A percentile compares a stretch with the other conserved stretches of the same genome.
phyloP scores from a whole-genome alignment of 352 stramenopile genomes.

The Phytophthora sojae region DNA sequence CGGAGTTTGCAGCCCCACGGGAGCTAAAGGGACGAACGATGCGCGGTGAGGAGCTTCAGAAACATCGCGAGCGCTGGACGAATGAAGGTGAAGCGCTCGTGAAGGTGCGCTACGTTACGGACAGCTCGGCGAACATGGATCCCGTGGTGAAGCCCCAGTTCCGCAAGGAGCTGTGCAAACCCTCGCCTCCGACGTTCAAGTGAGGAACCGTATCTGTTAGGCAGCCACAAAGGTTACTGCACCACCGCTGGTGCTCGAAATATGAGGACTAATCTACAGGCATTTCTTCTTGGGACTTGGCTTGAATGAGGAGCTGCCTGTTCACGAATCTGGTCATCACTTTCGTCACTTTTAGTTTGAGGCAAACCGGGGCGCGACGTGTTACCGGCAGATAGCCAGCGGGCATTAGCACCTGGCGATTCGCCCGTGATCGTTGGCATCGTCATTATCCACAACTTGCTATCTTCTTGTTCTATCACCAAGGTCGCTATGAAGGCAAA shows the following conservation, averaged over 20 bases:
- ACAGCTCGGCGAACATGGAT: conserved; percentile 56
- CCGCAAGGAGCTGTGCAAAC: conserved; percentile 67
- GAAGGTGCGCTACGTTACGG: conserved; percentile 66
- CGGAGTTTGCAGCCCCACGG: conserved; percentile 71
- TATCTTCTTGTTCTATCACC: conserved; percentile 32
- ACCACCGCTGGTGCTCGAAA: conserved; percentile 13
- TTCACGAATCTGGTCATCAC: background rate
- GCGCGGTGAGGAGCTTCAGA: conserved; percentile 58
- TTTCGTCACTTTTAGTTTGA: background rate
- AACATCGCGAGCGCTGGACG: conserved; percentile 69
- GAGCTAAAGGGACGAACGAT: conserved; percentile 61
- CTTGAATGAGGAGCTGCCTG: background rate
- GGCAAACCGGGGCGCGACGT: background rate
- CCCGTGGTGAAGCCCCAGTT: conserved; percentile 56
- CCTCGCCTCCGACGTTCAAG: conserved; percentile 60
- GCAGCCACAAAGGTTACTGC: background rate
- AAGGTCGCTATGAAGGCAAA: conserved; percentile 11
- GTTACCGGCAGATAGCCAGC: background rate
- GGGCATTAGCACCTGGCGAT: conserved; percentile 13
- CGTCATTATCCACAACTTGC: conserved; percentile 27
- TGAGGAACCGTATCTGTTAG: conserved; percentile 24
- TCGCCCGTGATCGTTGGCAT: conserved; percentile 10
- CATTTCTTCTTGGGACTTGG: background rate
- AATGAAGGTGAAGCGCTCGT: conserved; percentile 63
- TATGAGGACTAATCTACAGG: conserved; percentile 32